Conservation (phyloP, 495 filamentous ascomycete species). For the Trypethelium eluteriae region DNA sequence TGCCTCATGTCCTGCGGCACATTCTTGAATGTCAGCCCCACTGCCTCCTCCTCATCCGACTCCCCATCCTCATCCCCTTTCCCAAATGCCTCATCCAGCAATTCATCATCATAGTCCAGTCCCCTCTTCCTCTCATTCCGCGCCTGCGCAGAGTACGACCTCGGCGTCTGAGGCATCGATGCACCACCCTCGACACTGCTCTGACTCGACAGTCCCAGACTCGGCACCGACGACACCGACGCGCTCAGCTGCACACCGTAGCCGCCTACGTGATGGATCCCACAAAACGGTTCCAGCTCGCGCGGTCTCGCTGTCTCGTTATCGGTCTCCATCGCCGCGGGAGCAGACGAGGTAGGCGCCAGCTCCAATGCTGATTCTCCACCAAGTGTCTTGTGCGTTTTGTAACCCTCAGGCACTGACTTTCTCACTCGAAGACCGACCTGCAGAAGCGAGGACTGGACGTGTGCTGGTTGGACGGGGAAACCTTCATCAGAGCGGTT, state of each 20-base stretch:
- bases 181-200: slow-evolving; percentile 12
- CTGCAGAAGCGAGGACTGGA: slow-evolving; percentile 71
- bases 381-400: slow-evolving; percentile 48
- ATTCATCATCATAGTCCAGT: slow-evolving; percentile 24
- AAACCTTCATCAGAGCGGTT: slow-evolving; percentile 16
- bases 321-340: slow-evolving; percentile 25
- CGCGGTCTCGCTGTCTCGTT: slow-evolving; percentile 15
- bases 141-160: background rate
- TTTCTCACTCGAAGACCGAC: slow-evolving; percentile 94
- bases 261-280: slow-evolving; percentile 58
- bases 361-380: background rate
- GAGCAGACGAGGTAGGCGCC: slow-evolving; percentile 19
- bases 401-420: slow-evolving; percentile 84
- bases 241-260: slow-evolving; percentile 39
- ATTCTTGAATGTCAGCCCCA: background rate
- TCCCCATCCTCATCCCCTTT: slow-evolving; percentile 20
- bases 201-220: slow-evolving; percentile 15
- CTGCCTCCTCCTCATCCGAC: background rate
- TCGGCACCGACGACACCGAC: slow-evolving; percentile 21
- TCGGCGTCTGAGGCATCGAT: slow-evolving; percentile 13
- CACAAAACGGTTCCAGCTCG: slow-evolving; percentile 71
- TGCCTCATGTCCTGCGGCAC: slow-evolving; percentile 13
- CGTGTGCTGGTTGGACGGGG: slow-evolving; percentile 46
- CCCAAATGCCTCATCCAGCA: slow-evolving; percentile 28
- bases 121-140: slow-evolving; percentile 22